A percentile compares a stretch with the other conserved stretches of the same genome.
These are phyloP conservation scores for Schizosaccharomyces osmophilus DNA, from an alignment of 805 yeast species.

Conservation along the genomic window DNA sequence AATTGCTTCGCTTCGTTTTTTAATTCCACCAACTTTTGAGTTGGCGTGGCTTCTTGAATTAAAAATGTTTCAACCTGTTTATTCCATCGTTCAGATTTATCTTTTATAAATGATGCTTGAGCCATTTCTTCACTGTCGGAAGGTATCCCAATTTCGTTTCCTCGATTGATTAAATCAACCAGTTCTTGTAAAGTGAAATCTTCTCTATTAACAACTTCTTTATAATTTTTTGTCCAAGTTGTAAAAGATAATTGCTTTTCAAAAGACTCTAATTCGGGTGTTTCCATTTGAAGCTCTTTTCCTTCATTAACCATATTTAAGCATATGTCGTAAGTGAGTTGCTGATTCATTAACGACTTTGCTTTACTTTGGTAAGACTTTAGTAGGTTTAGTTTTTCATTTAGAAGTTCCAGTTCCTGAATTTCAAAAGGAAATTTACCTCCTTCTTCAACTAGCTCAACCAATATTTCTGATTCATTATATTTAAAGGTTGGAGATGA, in stretches of 20 bases:
- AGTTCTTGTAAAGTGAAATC: background rate
- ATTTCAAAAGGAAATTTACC: conserved; percentile 22
- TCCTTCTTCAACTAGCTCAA: background rate
- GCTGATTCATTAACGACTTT: background rate
- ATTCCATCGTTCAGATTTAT: conserved; percentile 9
- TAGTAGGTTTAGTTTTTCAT: conserved; percentile 29
- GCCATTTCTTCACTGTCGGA: background rate
- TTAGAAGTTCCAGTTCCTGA: conserved; percentile 35
- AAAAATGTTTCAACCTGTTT: conserved; percentile 8
- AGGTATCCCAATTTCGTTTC: background rate
- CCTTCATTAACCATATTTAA: background rate
- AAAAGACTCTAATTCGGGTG: background rate
- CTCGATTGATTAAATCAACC: background rate
- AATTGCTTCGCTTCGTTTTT: background rate
- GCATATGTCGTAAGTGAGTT: background rate
- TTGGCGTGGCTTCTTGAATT: conserved; percentile 2
- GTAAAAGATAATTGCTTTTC: background rate
- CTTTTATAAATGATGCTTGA: background rate
- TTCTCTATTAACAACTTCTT: background rate
- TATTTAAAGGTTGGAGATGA: background rate
- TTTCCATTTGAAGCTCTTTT: background rate
- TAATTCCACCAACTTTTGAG: background rate
- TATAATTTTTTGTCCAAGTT: background rate
- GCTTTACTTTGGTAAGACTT: conserved; percentile 21
- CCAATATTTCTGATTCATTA: background rate